These are phyloP conservation scores for Arthroderma uncinatum DNA, from an alignment of 2,329 filamentous ascomycete genomes.

Conservation along the genomic window DNA sequence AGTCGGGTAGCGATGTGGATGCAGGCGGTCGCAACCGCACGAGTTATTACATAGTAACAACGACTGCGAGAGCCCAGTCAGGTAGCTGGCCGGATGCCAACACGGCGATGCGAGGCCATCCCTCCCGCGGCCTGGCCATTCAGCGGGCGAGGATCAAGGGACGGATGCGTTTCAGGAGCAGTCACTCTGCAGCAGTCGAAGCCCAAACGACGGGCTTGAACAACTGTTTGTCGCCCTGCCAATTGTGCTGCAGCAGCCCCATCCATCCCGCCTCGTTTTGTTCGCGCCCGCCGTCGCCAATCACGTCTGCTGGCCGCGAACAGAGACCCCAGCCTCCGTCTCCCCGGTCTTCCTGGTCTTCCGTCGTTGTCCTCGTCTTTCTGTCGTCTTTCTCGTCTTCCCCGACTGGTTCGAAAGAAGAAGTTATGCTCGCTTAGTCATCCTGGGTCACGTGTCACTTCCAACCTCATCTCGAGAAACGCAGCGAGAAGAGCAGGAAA, in stretches of 20 bases:
- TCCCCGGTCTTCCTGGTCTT: neutral
- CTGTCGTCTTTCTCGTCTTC: neutral
- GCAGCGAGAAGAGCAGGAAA: neutral
- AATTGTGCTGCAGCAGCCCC: slow-evolving; percentile 2
- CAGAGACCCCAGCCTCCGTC: neutral
- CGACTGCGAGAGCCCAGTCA: neutral
- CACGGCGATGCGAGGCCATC: neutral
- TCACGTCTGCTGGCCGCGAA: slow-evolving; percentile 10
- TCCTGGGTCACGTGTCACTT: neutral
- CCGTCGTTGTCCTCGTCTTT: neutral
- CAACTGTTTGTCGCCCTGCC: slow-evolving; percentile 1
- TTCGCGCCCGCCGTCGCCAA: slow-evolving; percentile 10
- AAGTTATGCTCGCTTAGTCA: neutral
- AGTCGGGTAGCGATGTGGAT: slow-evolving; percentile 8
- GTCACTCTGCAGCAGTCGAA: slow-evolving; percentile 2
- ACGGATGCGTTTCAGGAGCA: neutral
- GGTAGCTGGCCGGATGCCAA: neutral
- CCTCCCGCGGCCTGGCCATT: neutral
- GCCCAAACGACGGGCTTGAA: neutral
- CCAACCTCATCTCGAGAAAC: neutral
- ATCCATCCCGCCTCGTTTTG: slow-evolving; percentile 3
- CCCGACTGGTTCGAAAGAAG: neutral
- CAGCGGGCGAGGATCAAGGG: neutral
- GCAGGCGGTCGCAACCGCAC: slow-evolving; percentile 2
- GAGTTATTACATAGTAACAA: slow-evolving; percentile 1